Conservation (phyloP, 78 protist species). For the Cavenderia fasciculata region DNA sequence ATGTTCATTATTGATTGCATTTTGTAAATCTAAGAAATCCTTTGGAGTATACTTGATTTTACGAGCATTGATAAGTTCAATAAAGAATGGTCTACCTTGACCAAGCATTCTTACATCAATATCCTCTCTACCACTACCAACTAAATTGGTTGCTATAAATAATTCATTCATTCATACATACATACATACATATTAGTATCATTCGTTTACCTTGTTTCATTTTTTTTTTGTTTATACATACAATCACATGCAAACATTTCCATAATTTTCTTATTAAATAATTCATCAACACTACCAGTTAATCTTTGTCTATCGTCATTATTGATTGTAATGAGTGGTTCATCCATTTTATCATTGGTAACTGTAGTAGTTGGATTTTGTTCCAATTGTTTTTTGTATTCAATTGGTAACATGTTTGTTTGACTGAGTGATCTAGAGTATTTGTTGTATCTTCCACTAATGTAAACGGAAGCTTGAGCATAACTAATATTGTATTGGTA, state of each 20-base stretch:
- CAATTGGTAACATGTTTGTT: conserved; percentile 9
- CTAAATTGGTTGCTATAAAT: conserved; percentile 20
- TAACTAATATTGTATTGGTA: not conserved
- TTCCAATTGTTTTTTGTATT: too few species aligned
- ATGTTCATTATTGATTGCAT: conserved; percentile 1
- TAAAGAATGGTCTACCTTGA: conserved; percentile 90
- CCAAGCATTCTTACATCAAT: conserved; percentile 95
- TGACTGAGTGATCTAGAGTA: conserved; percentile 36
- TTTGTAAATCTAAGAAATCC: conserved; percentile 19
- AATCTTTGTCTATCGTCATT: conserved; percentile 27
- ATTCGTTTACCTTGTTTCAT: too few species aligned
- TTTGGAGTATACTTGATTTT: not conserved
- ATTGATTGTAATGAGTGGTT: too few species aligned
- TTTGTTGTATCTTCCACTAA: conserved; percentile 63
- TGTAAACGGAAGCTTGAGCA: conserved; percentile 26
- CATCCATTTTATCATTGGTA: too few species aligned
- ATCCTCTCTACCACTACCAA: conserved; percentile 93
- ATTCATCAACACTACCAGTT: not conserved
- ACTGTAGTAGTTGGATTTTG: too few species aligned
- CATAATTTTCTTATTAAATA: not conserved
- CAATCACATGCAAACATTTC: conserved; percentile 3
- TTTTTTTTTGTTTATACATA: not conserved
- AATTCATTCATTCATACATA: too few species aligned
- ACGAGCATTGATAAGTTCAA: conserved; percentile 82
- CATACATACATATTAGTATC: not conserved